Conservation (phyloP, 768 basidiomycete genomes). For the Xerocomus spinulosus region DNA sequence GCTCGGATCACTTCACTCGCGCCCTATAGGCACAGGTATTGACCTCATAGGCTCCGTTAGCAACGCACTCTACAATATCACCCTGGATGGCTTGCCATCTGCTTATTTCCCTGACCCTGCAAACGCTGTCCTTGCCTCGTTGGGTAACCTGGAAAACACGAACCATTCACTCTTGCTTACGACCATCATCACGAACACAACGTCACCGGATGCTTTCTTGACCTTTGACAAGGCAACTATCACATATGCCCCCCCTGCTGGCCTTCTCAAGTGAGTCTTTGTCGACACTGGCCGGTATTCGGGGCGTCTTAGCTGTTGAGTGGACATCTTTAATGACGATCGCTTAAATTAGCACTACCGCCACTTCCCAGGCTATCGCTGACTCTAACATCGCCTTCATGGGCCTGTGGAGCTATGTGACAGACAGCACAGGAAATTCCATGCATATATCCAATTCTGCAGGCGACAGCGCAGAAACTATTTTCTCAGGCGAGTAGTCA, state of each 20-base stretch:
- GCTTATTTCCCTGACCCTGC: conserved; percentile 22
- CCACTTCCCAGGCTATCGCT: conserved; percentile 35
- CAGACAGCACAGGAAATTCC: conserved; percentile 26
- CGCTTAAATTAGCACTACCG: conserved; percentile 31
- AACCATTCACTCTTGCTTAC: conserved; percentile 55
- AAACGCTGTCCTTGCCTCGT: conserved; percentile 44
- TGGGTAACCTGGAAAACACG: conserved; percentile 43
- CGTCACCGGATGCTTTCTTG: conserved; percentile 37
- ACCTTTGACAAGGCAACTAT: conserved; percentile 57
- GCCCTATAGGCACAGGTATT: conserved; percentile 56
- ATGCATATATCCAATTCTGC: conserved; percentile 33
- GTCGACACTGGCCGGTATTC: conserved; percentile 5
- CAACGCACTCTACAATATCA: conserved; percentile 42
- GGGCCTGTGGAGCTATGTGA: conserved; percentile 51
- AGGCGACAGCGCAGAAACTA: conserved; percentile 42
- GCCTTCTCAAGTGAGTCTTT: conserved; percentile 32
- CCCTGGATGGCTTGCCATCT: conserved; percentile 45
- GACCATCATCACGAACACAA: conserved; percentile 35
- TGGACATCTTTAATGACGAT: conserved; percentile 20
- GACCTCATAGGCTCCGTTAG: conserved; percentile 51
- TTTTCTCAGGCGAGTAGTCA: conserved; percentile 44
- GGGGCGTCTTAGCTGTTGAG: not conserved
- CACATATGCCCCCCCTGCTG: conserved; percentile 34
- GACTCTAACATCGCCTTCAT: conserved; percentile 46
- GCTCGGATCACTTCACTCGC: conserved; percentile 1